Conservation (phyloP, 1,139 yeast species). For the Hyphopichia buzzinii region DNA sequence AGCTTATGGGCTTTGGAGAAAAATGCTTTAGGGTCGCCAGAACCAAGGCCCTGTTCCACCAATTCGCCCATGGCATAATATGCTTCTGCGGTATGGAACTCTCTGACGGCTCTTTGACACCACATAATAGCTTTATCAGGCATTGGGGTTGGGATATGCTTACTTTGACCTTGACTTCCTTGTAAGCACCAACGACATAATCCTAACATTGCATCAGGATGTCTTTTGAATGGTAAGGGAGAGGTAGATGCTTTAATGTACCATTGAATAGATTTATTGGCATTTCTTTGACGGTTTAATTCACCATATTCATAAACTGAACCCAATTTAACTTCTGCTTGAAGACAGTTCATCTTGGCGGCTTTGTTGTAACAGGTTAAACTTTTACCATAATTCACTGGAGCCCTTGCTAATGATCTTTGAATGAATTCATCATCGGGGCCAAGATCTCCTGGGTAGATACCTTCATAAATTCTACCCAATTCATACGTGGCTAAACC, state of each 20-base stretch:
- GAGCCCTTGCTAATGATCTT: conserved; percentile 36
- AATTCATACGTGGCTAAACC: conserved; percentile 51
- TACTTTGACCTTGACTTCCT: conserved; percentile 62
- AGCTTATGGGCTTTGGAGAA: conserved; percentile 22
- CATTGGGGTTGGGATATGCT: conserved; percentile 57
- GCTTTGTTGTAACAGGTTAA: conserved; percentile 71
- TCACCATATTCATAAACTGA: conserved; percentile 86
- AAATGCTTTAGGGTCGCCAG: conserved; percentile 29
- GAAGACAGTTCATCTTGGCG: conserved; percentile 71
- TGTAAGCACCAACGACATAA: conserved; percentile 89
- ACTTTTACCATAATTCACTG: conserved; percentile 58
- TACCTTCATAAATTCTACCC: conserved; percentile 71
- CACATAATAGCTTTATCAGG: conserved; percentile 82
- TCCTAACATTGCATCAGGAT: conserved; percentile 86
- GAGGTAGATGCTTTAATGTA: conserved; percentile 72
- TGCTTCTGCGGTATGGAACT: conserved; percentile 71
- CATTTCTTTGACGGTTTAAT: conserved; percentile 61
- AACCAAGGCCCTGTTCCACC: conserved; percentile 77
- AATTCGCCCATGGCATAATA: conserved; percentile 82
- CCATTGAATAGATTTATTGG: conserved; percentile 85
- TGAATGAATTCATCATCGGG: conserved; percentile 37
- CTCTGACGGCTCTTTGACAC: conserved; percentile 85
- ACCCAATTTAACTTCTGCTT: conserved; percentile 85
- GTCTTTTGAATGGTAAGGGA: conserved; percentile 54
- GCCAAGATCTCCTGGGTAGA: conserved; percentile 47